Percentiles rank a stretch among this genome's conserved stretches.
Evolutionary conservation across 2,329 filamentous ascomycete genomes (phyloP).

Genomic region (Fusarium globosum): DNA sequence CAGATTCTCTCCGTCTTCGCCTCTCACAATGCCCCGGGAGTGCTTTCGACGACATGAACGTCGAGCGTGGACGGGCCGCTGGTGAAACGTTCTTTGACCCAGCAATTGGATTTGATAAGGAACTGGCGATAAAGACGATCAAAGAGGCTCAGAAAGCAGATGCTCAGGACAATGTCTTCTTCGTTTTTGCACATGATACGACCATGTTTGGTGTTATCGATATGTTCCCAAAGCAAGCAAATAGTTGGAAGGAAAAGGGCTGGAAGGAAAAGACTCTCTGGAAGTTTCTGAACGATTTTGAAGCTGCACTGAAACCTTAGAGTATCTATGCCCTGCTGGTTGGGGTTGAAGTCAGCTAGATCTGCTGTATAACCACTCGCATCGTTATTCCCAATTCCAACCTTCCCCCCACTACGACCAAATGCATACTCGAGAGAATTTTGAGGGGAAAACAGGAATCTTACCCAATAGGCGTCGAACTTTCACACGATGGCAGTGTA

Average conservation of each 20-base stretch:
- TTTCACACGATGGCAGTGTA: fast-evolving
- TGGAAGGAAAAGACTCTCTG: slow-evolving; percentile 13
- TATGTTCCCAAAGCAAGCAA: background rate
- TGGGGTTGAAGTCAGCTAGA: background rate
- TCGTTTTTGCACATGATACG: slow-evolving; percentile 4
- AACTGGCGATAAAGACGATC: background rate
- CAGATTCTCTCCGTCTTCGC: slow-evolving; percentile 2
- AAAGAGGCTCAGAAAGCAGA: slow-evolving; percentile 12
- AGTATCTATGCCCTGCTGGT: background rate
- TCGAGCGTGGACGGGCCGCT: background rate
- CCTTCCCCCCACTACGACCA: fast-evolving
- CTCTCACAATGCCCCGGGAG: slow-evolving; percentile 7
- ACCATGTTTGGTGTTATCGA: slow-evolving; percentile 6
- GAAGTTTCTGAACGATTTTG: slow-evolving; percentile 16
- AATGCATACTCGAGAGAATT: fast-evolving
- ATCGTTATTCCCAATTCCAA: fast-evolving
- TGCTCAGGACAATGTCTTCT: slow-evolving; percentile 16
- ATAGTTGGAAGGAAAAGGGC: slow-evolving; percentile 13
- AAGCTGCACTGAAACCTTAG: background rate
- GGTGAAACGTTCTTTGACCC: slow-evolving; percentile 16
- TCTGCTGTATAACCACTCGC: fast-evolving
- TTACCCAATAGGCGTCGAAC: no score
- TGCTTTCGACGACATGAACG: background rate
- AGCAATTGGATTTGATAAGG: background rate
- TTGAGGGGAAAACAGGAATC: background rate